A percentile compares a stretch with the other conserved stretches of the same genome.
Evolutionary conservation across 306 rosid genomes (phyloP).

Genomic region (Ammopiptanthus mongolicus): DNA sequence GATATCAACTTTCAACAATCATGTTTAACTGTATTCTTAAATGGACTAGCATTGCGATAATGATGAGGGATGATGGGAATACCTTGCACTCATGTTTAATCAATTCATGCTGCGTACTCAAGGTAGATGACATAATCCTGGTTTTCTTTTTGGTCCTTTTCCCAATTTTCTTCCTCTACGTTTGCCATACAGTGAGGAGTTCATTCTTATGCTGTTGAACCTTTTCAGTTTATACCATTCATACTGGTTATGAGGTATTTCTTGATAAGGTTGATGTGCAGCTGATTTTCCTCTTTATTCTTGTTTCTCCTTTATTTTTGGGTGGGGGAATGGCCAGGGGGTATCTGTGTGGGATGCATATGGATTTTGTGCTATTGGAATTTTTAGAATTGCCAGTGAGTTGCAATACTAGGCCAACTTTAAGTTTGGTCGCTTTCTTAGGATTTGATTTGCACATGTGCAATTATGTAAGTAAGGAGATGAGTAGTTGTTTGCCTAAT

Average conservation of each 20-base stretch:
- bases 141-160: constrained; percentile 49
- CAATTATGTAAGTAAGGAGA: background rate
- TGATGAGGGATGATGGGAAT: constrained; percentile 99
- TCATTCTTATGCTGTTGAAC: constrained; percentile 39
- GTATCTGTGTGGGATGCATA: background rate
- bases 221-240: constrained; percentile 32
- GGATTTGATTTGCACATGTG: background rate
- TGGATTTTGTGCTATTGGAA: background rate
- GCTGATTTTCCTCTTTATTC: background rate
- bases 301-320: background rate
- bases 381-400: constrained; percentile 5
- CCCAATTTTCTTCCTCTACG: constrained; percentile 57
- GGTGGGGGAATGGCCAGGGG: background rate
- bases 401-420: background rate
- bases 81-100: constrained; percentile 99
- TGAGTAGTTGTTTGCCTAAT: background rate
- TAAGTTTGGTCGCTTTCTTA: constrained; percentile 2
- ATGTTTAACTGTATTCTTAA: constrained; percentile 99
- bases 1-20: constrained; percentile 65
- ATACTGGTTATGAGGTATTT: constrained; percentile 21
- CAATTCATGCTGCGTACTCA: constrained; percentile 98
- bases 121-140: constrained; percentile 97
- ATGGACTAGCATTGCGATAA: constrained; percentile 99
- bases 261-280: background rate
- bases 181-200: constrained; percentile 44